phyloP scores from a whole-genome alignment of 2,329 filamentous ascomycete species.

The Ophiostoma pallidulum region DNA sequence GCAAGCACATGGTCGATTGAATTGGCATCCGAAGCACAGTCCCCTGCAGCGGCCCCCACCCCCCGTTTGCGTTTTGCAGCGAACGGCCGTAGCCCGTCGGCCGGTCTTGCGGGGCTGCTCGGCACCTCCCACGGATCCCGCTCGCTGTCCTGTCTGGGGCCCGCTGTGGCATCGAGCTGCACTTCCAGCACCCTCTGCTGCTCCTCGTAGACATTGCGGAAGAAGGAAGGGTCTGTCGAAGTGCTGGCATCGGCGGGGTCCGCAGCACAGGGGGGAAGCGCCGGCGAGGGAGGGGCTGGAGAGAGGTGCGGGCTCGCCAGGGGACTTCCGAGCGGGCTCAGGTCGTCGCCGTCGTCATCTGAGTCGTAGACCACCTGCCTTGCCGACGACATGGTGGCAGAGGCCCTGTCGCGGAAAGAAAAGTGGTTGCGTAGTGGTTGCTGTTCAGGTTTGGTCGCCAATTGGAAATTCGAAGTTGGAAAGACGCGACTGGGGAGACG shows the following conservation, averaged over 20 bases:
- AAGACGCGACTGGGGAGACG: not conserved
- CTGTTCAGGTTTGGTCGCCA: no score
- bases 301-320: not conserved
- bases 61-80: slow-evolving; percentile 17
- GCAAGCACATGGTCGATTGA: not conserved
- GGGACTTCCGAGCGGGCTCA: slow-evolving; percentile 19
- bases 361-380: slow-evolving; percentile 24
- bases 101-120: slow-evolving; percentile 27
- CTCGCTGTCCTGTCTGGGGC: slow-evolving; percentile 3
- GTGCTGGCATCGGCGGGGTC: slow-evolving; percentile 17
- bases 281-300: not conserved
- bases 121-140: slow-evolving; percentile 37
- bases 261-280: not conserved
- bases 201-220: slow-evolving; percentile 38
- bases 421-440: no score
- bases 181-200: slow-evolving; percentile 27
- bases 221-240: slow-evolving; percentile 41
- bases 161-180: not conserved
- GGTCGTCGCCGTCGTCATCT: slow-evolving; percentile 24
- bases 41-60: not conserved
- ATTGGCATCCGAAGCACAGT: not conserved
- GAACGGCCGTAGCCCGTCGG: not conserved
- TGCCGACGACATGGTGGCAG: slow-evolving; percentile 18
- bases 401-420: no score
- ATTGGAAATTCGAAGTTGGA: not conserved